Conservation (phyloP, 1,284 basidiomycete genomes). For the Rhodotorula glutinis region DNA sequence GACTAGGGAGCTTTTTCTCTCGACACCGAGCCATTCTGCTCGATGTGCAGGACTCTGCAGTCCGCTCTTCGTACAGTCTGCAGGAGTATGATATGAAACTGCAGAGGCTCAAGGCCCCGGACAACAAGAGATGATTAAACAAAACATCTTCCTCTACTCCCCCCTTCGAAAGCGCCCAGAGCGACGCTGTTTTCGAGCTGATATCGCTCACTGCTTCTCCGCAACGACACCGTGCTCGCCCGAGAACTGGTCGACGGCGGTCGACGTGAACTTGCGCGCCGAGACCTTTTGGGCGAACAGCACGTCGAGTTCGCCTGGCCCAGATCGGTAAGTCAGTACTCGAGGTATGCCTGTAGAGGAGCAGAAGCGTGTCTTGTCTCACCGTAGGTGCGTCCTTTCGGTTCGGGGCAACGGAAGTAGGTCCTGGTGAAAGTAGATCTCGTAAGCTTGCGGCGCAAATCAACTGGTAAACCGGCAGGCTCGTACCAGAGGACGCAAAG, state of each 20-base stretch:
- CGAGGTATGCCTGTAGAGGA: neutral
- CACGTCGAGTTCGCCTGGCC: constrained; percentile 35
- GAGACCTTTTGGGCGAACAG: constrained; percentile 40
- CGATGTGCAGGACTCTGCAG: too few species aligned
- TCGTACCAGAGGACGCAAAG: constrained; percentile 14
- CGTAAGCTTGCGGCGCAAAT: neutral
- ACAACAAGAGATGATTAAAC: too few species aligned
- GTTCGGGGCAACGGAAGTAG: constrained; percentile 49
- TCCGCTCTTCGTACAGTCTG: too few species aligned
- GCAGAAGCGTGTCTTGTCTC: neutral
- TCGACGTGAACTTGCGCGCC: constrained; percentile 42
- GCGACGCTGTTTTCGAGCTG: too few species aligned
- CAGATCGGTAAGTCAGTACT: neutral
- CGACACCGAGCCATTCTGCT: too few species aligned
- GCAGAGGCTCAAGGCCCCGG: too few species aligned
- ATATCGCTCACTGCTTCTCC: neutral
- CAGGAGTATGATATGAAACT: too few species aligned
- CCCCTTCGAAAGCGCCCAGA: too few species aligned
- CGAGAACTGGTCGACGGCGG: constrained; percentile 35
- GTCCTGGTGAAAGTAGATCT: constrained; percentile 23
- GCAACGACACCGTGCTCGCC: neutral
- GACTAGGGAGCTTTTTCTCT: too few species aligned
- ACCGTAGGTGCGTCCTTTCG: constrained; percentile 48
- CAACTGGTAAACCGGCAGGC: too few species aligned
- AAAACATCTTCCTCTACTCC: too few species aligned